A percentile compares a stretch with the other conserved stretches of the same genome.
phyloP scores from a whole-genome alignment of 345 rosid species.

The Citrus maxima region DNA sequence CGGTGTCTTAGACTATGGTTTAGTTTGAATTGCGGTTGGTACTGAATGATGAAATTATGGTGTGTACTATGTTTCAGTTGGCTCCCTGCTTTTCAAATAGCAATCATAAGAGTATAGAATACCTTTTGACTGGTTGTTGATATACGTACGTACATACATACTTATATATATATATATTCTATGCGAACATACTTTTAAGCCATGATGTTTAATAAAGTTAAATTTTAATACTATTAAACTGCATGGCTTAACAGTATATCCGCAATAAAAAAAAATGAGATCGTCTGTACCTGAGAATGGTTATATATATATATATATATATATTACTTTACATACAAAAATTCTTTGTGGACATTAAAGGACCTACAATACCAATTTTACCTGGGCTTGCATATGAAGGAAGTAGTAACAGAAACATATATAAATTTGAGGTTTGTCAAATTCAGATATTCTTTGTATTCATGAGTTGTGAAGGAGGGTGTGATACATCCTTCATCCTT shows the following conservation, averaged over 20 bases:
- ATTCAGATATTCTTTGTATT: not conserved
- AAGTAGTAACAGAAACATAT: slow-evolving; percentile 69
- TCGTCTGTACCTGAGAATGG: fast-evolving
- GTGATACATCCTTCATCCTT: not conserved
- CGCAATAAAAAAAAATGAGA: fast-evolving
- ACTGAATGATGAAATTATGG: not conserved
- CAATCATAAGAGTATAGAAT: not conserved
- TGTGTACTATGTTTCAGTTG: not conserved
- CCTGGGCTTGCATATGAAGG: slow-evolving; percentile 90
- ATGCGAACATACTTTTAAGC: no score
- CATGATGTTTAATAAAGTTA: no score
- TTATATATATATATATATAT: no score
- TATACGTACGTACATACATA: no score
- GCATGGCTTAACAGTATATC: no score
- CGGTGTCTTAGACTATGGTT: not conserved
- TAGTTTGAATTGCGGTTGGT: not conserved
- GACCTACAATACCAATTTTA: slow-evolving; percentile 60
- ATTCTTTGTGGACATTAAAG: slow-evolving; percentile 74
- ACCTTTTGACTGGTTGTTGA: no score
- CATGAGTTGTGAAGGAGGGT: not conserved
- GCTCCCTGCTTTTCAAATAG: not conserved
- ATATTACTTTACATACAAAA: slow-evolving; percentile 28
- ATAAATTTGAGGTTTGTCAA: slow-evolving; percentile 58
- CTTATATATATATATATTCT: no score
- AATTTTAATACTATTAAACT: no score